These are phyloP conservation scores for Leptographium procerum DNA, from an alignment of 2,329 filamentous ascomycete genomes.

Conservation along the genomic window DNA sequence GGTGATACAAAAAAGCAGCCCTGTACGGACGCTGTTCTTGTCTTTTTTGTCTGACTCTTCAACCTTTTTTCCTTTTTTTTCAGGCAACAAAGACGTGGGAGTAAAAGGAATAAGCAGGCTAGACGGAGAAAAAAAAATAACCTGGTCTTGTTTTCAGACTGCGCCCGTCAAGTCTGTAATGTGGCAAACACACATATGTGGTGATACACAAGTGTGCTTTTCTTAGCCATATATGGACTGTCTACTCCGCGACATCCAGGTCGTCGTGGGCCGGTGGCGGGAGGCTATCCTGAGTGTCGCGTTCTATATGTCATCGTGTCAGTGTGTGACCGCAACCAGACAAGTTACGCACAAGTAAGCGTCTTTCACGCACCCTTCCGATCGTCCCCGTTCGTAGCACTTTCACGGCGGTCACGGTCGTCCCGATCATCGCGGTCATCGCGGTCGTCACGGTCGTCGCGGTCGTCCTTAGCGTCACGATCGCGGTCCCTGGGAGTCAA, in stretches of 20 bases:
- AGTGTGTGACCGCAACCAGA: not conserved
- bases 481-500: constrained; percentile 23
- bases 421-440: constrained; percentile 62
- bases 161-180: not conserved
- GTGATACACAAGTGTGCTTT: not conserved
- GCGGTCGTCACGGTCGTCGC: constrained; percentile 52
- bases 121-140: not conserved
- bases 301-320: constrained; percentile 1
- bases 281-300: constrained; percentile 50
- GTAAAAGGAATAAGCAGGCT: not conserved
- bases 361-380: constrained; percentile 62
- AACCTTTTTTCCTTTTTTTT: not conserved
- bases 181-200: not conserved
- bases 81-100: not conserved
- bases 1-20: not conserved
- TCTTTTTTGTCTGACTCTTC: not conserved
- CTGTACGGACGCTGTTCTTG: not conserved
- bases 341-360: constrained; percentile 11
- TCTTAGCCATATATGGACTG: not conserved
- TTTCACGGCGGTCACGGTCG: constrained; percentile 63
- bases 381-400: constrained; percentile 73
- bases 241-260: constrained; percentile 80
- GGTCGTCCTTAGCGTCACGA: constrained; percentile 35
- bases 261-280: constrained; percentile 82
- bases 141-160: not conserved